These are phyloP conservation scores for Prunella vulgaris DNA, from an alignment of 257 asterid genomes.

Conservation along the genomic window DNA sequence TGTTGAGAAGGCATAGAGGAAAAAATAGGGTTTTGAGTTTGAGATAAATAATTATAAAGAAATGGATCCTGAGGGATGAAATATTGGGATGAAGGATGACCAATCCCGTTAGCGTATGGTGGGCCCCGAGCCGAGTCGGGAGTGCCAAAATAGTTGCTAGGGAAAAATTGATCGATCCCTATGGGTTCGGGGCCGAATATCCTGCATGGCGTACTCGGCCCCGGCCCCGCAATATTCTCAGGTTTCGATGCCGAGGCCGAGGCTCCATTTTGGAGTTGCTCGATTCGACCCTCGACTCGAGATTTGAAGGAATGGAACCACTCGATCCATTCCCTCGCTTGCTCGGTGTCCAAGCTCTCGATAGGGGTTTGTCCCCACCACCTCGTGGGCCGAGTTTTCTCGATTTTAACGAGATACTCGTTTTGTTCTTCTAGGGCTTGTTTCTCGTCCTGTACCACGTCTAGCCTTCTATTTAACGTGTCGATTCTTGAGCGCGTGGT, in stretches of 20 bases:
- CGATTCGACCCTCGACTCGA: background rate
- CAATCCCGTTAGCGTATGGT: background rate
- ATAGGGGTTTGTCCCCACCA: background rate
- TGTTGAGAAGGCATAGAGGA: no score
- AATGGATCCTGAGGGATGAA: background rate
- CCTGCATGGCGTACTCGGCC: background rate
- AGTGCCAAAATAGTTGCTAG: background rate
- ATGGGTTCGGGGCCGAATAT: background rate
- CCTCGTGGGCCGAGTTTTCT: background rate
- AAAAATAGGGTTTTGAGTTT: no score
- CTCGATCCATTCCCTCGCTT: slow-evolving; percentile 4
- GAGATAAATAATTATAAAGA: no score
- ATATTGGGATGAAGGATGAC: background rate
- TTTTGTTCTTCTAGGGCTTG: background rate
- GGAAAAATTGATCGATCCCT: background rate
- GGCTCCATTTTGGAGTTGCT: slow-evolving; percentile 10
- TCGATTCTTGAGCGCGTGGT: background rate
- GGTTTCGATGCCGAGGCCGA: background rate
- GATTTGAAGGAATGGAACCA: background rate
- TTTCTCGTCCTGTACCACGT: background rate
- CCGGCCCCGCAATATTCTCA: background rate
- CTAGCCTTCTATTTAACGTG: background rate
- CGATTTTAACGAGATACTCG: background rate
- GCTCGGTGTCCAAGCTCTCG: slow-evolving; percentile 2
- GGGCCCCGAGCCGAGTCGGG: background rate